These are phyloP conservation scores for Pythium brachiatum DNA, from an alignment of 352 stramenopile species.

Conservation along the genomic window DNA sequence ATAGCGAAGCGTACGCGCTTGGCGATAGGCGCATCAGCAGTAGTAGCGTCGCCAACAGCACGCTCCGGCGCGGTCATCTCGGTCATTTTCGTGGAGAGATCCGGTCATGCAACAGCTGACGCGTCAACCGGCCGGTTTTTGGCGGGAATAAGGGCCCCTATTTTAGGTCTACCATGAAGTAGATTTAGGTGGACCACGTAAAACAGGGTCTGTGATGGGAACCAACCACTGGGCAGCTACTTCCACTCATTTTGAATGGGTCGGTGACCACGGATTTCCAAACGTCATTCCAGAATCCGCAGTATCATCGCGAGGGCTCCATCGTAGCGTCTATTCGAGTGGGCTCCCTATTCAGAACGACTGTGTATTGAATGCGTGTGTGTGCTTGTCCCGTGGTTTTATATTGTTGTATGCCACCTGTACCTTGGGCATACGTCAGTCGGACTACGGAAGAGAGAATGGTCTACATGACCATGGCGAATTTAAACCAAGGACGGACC, in stretches of 20 bases:
- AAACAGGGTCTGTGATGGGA: neutral
- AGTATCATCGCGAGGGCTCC: no score
- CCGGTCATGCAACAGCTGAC: constrained; percentile 1
- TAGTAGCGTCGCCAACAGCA: constrained; percentile 20
- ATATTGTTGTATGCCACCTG: constrained; percentile 78
- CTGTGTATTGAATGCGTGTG: neutral
- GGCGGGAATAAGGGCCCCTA: constrained; percentile 12
- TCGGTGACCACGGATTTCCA: neutral
- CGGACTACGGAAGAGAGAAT: constrained; percentile 72
- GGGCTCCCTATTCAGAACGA: neutral
- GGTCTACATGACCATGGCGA: constrained; percentile 60
- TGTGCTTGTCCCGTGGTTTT: constrained; percentile 37
- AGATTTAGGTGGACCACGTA: constrained; percentile 17
- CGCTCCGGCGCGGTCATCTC: constrained; percentile 17
- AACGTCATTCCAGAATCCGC: constrained; percentile 4
- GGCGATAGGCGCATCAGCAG: constrained; percentile 15
- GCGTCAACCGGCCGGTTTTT: constrained; percentile 7
- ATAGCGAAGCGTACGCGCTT: constrained; percentile 72
- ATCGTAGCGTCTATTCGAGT: no score
- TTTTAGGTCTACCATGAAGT: no score
- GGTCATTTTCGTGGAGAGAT: constrained; percentile 1
- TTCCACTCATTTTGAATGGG: constrained; percentile 7
- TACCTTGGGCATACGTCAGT: constrained; percentile 81
- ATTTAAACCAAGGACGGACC: constrained; percentile 84
- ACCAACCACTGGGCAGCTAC: neutral